A percentile compares a stretch with the other conserved stretches of the same genome.
Conservation (phyloP, 164 flowering plant species). For the Hamamelis virginiana region DNA sequence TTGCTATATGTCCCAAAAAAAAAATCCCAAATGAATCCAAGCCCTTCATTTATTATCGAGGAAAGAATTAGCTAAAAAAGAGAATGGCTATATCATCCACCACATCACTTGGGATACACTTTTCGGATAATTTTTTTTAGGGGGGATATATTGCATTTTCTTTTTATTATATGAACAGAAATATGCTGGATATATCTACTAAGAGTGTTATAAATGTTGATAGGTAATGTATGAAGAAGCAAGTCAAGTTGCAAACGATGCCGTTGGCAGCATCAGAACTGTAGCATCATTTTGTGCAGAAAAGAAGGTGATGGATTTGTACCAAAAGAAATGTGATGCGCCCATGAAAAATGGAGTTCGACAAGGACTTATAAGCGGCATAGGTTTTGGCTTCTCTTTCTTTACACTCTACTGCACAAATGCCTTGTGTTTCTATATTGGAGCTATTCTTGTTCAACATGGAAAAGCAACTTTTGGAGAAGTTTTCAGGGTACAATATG, state of each 20-base stretch:
- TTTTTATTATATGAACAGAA: too few relatives aligned
- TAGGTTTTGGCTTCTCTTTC: constrained; percentile 20
- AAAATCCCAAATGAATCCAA: too few relatives aligned
- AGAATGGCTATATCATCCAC: too few relatives aligned
- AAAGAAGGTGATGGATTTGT: constrained; percentile 23
- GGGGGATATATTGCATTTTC: too few relatives aligned
- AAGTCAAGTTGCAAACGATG: constrained; percentile 47
- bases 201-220: constrained; percentile 4
- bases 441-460: constrained; percentile 22
- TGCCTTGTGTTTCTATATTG: constrained; percentile 36
- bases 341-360: constrained; percentile 16
- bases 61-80: too few relatives aligned
- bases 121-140: too few relatives aligned
- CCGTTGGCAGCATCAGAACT: constrained; percentile 53
- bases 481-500: too few relatives aligned
- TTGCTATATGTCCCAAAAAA: background rate
- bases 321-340: constrained; percentile 19
- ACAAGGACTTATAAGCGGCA: constrained; percentile 19
- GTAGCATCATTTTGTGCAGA: constrained; percentile 28
- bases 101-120: too few relatives aligned
- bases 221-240: constrained; percentile 58
- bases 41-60: too few relatives aligned
- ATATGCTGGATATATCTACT: too few relatives aligned
- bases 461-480: constrained; percentile 23
- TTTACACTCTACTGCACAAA: constrained; percentile 21